Percentiles rank a stretch among this genome's conserved stretches.
phyloP scores from a whole-genome alignment of 2,329 filamentous ascomycete genomes.

The Epichloe sp. region DNA sequence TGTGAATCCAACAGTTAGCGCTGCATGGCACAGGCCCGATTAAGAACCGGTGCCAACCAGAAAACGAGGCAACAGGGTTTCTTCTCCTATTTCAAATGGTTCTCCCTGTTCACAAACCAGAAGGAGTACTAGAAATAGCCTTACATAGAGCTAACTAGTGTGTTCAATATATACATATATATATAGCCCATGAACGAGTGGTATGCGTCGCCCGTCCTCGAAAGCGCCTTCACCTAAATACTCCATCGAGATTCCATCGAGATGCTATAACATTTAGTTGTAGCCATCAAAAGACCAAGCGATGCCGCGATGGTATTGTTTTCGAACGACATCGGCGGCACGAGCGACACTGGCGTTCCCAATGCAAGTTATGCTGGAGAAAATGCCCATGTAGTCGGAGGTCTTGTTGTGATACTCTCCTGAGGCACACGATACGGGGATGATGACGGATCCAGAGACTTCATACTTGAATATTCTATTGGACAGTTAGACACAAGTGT shows the following conservation, averaged over 20 bases:
- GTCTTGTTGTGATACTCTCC: not conserved
- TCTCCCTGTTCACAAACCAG: no score
- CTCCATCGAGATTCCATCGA: not conserved
- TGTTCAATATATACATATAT: no score
- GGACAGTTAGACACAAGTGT: not conserved
- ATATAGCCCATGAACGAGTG: no score
- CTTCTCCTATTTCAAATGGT: no score
- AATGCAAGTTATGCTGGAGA: constrained; percentile 3
- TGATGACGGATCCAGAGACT: constrained; percentile 16
- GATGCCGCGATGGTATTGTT: not conserved
- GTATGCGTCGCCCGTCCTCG: no score
- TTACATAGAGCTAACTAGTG: no score
- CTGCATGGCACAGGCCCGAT: no score
- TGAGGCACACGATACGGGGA: constrained; percentile 8
- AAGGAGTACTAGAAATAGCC: no score
- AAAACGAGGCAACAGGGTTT: no score
- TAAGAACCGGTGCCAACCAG: no score
- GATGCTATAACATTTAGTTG: not conserved
- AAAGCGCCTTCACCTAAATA: no score
- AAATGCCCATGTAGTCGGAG: not conserved
- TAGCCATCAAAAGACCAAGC: constrained; percentile 3
- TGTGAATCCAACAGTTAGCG: no score
- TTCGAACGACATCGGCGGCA: not conserved
- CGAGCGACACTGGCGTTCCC: not conserved
- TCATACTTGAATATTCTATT: constrained; percentile 12